Percentiles rank a stretch among this genome's conserved stretches.
These are phyloP conservation scores for Peniophora sp. DNA, from an alignment of 1,284 basidiomycete genomes.

Conservation along the genomic window DNA sequence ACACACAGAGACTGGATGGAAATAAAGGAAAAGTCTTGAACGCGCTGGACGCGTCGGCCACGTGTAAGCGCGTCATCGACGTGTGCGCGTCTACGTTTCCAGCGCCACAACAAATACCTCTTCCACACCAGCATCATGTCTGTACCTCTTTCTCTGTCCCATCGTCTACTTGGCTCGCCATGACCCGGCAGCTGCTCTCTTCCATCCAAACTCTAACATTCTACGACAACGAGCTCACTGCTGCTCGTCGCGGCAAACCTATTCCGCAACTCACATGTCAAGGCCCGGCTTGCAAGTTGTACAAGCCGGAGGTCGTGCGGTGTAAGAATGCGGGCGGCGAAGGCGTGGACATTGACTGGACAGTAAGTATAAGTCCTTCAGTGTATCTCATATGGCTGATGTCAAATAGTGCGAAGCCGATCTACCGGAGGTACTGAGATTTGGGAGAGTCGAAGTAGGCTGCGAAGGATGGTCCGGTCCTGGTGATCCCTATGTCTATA, in stretches of 20 bases:
- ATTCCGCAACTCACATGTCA: constrained; percentile 75
- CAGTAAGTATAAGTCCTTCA: constrained; percentile 32
- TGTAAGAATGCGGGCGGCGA: constrained; percentile 74
- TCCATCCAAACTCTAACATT: constrained; percentile 75
- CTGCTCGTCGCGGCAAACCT: constrained; percentile 55
- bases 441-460: constrained; percentile 77
- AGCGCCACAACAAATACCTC: too few relatives aligned
- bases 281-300: constrained; percentile 72
- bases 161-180: too few relatives aligned
- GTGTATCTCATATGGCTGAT: neutral
- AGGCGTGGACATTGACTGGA: constrained; percentile 80
- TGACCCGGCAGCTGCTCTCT: constrained; percentile 64
- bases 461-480: constrained; percentile 85
- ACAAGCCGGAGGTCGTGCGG: constrained; percentile 80
- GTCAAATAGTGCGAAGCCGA: constrained; percentile 85
- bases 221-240: constrained; percentile 62
- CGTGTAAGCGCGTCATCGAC: too few relatives aligned
- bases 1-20: too few relatives aligned
- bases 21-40: too few relatives aligned
- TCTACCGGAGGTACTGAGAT: constrained; percentile 69
- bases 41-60: too few relatives aligned
- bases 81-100: too few relatives aligned
- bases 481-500: constrained; percentile 78
- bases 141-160: too few relatives aligned
- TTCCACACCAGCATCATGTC: too few relatives aligned